Percentiles rank a stretch among this genome's conserved stretches.
Conservation (phyloP, 2,329 filamentous ascomycete genomes). For the Sphaerulina populicola region DNA sequence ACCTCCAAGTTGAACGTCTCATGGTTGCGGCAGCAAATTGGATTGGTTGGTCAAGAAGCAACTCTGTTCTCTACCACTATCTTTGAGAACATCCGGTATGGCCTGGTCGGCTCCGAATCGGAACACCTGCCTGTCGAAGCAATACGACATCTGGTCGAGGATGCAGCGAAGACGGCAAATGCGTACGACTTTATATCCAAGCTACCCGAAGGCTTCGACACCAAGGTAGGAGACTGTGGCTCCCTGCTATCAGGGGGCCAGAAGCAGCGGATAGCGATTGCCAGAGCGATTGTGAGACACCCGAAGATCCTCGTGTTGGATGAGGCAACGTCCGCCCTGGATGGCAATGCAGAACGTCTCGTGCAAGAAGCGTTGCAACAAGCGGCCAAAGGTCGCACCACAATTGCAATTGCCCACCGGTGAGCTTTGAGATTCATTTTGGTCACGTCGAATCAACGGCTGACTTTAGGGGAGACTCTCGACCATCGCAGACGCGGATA, state of each 20-base stretch:
- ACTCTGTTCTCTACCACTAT: slow-evolving; percentile 45
- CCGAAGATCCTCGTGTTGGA: slow-evolving; percentile 47
- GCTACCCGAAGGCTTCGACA: slow-evolving; percentile 43
- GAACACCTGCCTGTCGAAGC: no score
- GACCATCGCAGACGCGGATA: slow-evolving; percentile 37
- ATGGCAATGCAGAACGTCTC: slow-evolving; percentile 35
- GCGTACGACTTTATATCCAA: slow-evolving; percentile 45
- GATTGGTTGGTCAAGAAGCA: slow-evolving; percentile 45
- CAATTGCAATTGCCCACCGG: slow-evolving; percentile 41
- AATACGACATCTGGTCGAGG: slow-evolving; percentile 36
- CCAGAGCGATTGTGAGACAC: slow-evolving; percentile 36
- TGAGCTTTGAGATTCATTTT: no score
- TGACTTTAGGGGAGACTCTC: slow-evolving; percentile 19
- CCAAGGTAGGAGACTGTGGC: slow-evolving; percentile 40
- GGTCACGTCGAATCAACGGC: no score
- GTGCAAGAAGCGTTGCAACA: slow-evolving; percentile 34
- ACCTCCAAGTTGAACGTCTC: slow-evolving; percentile 31
- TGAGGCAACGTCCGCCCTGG: slow-evolving; percentile 42
- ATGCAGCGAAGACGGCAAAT: slow-evolving; percentile 51
- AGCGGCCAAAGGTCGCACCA: slow-evolving; percentile 30
- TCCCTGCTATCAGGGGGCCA: slow-evolving; percentile 34
- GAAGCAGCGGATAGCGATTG: slow-evolving; percentile 38
- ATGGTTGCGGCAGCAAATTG: slow-evolving; percentile 30
- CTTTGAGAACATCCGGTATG: slow-evolving; percentile 47
- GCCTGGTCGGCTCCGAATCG: slow-evolving; percentile 17